Conservation (phyloP, 2,329 filamentous ascomycete genomes). For the Microsporum audouinii region DNA sequence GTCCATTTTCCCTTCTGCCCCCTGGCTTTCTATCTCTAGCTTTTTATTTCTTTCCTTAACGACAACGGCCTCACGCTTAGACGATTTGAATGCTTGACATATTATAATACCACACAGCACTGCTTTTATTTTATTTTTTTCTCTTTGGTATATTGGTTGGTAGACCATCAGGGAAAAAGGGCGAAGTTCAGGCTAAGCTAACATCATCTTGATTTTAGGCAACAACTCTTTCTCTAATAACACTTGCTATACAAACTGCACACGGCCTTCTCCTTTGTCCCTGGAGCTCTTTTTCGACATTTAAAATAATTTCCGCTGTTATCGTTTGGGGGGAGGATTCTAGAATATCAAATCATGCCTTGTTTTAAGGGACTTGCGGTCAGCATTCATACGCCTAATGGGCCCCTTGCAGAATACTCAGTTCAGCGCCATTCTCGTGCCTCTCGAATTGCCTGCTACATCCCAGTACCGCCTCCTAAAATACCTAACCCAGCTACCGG, state of each 20-base stretch:
- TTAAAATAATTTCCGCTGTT: background rate
- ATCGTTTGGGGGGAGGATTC: background rate
- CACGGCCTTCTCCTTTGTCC: background rate
- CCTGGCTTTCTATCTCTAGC: background rate
- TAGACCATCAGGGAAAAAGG: background rate
- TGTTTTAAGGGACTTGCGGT: constrained; percentile 99
- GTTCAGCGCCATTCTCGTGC: constrained; percentile 87
- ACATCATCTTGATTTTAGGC: background rate
- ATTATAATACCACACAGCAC: background rate
- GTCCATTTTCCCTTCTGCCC: background rate
- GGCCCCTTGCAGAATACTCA: constrained; percentile 80
- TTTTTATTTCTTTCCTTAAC: background rate
- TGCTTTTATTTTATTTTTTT: background rate
- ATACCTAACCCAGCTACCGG: constrained; percentile 55
- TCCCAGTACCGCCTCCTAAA: constrained; percentile 83
- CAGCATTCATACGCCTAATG: constrained; percentile 75
- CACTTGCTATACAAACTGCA: too few species aligned
- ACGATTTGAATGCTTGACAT: background rate
- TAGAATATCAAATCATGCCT: constrained; percentile 49
- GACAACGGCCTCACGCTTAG: background rate
- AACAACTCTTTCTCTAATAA: background rate
- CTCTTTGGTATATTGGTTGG: background rate
- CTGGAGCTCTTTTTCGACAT: background rate
- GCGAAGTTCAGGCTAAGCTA: background rate
- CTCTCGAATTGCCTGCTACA: constrained; percentile 91